Evolutionary conservation across 805 yeast species (phyloP).

Genomic region (Helenozyma baotianmanensis): DNA sequence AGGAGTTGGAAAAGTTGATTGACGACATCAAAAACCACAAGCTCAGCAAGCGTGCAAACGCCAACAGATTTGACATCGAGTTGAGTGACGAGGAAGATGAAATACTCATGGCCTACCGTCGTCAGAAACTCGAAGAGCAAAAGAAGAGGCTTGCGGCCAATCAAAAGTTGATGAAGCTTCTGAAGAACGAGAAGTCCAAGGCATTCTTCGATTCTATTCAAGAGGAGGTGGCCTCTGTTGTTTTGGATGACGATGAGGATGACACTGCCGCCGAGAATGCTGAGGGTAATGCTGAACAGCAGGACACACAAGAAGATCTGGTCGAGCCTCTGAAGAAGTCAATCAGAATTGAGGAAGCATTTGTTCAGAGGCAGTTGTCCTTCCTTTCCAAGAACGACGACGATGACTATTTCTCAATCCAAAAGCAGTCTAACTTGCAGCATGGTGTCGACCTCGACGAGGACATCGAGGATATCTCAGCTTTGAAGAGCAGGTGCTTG

Average conservation of each 20-base stretch:
- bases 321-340: slow-evolving; percentile 29
- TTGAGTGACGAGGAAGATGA: slow-evolving; percentile 75
- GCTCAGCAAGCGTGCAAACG: slow-evolving; percentile 53
- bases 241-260: slow-evolving; percentile 22
- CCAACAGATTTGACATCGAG: slow-evolving; percentile 54
- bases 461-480: slow-evolving; percentile 39
- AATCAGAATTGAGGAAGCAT: slow-evolving; percentile 45
- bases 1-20: slow-evolving; percentile 59
- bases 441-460: slow-evolving; percentile 33
- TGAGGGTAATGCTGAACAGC: slow-evolving; percentile 5
- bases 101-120: slow-evolving; percentile 43
- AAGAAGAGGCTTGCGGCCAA: slow-evolving; percentile 45
- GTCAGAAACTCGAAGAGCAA: slow-evolving; percentile 42
- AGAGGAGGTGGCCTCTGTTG: slow-evolving; percentile 37
- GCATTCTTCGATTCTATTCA: slow-evolving; percentile 67
- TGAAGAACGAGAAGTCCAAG: slow-evolving; percentile 51
- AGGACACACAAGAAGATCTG: slow-evolving; percentile 7
- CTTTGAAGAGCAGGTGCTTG: slow-evolving; percentile 42
- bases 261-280: slow-evolving; percentile 14
- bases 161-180: slow-evolving; percentile 38
- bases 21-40: slow-evolving; percentile 72
- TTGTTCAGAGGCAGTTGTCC: slow-evolving; percentile 53
- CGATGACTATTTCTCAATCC: slow-evolving; percentile 31
- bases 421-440: slow-evolving; percentile 28
- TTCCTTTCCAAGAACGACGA: slow-evolving; percentile 37